Conservation (phyloP, 2,329 filamentous ascomycete genomes). For the Phyllosticta paracitricarpa region DNA sequence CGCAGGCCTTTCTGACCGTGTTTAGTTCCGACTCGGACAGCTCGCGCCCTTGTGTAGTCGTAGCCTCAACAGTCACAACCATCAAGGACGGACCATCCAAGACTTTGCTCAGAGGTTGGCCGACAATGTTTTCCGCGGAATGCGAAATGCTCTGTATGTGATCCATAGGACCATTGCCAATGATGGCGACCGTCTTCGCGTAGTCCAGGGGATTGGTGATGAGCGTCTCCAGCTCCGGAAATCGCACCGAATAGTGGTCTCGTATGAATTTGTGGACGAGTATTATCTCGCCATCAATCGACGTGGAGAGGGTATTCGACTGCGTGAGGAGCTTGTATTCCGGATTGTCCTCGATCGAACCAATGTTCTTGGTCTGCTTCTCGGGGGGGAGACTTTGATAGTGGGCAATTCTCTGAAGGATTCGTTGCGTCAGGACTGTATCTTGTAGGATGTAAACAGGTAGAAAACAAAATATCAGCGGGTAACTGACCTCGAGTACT, state of each 20-base stretch:
- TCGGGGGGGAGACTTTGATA: conserved; percentile 61
- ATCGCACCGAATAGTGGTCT: conserved; percentile 89
- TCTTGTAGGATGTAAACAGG: conserved; percentile 21
- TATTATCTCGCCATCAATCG: conserved; percentile 86
- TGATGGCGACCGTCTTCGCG: conserved; percentile 85
- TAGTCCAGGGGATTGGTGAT: conserved; percentile 91
- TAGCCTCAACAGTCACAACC: conserved; percentile 92
- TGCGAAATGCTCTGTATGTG: conserved; percentile 66
- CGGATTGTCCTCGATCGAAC: conserved; percentile 78
- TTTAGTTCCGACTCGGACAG: conserved; percentile 67
- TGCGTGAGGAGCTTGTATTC: conserved; percentile 83
- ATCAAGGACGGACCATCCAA: conserved; percentile 85
- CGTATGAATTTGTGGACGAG: conserved; percentile 93
- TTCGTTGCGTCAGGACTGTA: conserved; percentile 55
- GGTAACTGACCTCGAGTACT: conserved; percentile 53
- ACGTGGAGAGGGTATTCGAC: conserved; percentile 80
- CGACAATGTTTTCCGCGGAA: conserved; percentile 68
- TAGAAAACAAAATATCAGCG: conserved; percentile 40
- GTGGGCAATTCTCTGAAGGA: conserved; percentile 66
- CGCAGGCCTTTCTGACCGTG: conserved; percentile 65
- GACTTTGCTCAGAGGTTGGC: conserved; percentile 65
- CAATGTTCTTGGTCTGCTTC: conserved; percentile 55
- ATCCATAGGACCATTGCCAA: conserved; percentile 76
- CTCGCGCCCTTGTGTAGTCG: conserved; percentile 72
- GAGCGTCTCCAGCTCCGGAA: conserved; percentile 83